Evolutionary conservation across 2,329 filamentous ascomycete species (phyloP).

Genomic region (Nemania sp.): DNA sequence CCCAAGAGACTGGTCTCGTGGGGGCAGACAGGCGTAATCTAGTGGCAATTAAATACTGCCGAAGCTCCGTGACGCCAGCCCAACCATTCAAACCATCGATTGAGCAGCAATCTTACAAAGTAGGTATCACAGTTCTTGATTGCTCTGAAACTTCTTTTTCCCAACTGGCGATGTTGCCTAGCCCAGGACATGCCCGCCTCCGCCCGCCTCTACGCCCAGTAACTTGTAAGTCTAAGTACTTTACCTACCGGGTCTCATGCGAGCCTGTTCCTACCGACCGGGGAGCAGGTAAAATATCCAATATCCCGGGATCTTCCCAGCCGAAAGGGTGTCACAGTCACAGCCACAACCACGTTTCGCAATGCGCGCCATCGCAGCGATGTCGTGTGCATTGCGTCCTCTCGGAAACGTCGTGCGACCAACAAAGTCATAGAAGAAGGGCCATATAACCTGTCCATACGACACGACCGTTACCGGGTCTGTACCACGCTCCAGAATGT

Average conservation of each 20-base stretch:
- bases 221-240: no score
- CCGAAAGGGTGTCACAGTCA: slow-evolving; percentile 2
- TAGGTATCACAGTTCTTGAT: neutral
- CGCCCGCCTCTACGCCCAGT: no score
- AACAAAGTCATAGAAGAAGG: neutral
- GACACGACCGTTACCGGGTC: slow-evolving; percentile 1
- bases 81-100: slow-evolving; percentile 2
- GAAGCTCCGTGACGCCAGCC: slow-evolving; percentile 11
- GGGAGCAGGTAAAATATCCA: no score
- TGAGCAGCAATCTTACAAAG: neutral
- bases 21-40: slow-evolving; percentile 3
- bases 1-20: neutral
- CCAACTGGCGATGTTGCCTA: neutral
- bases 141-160: slow-evolving; percentile 5
- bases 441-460: neutral
- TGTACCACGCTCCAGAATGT: neutral
- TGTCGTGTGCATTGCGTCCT: slow-evolving; percentile 14
- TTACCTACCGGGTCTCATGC: no score
- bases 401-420: slow-evolving; percentile 19
- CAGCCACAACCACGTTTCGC: slow-evolving; percentile 24
- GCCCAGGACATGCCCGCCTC: neutral
- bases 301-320: neutral
- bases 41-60: slow-evolving; percentile 18
- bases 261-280: no score
- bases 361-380: slow-evolving; percentile 6